Conservation (phyloP, 768 basidiomycete species). For the Russula earlei region DNA sequence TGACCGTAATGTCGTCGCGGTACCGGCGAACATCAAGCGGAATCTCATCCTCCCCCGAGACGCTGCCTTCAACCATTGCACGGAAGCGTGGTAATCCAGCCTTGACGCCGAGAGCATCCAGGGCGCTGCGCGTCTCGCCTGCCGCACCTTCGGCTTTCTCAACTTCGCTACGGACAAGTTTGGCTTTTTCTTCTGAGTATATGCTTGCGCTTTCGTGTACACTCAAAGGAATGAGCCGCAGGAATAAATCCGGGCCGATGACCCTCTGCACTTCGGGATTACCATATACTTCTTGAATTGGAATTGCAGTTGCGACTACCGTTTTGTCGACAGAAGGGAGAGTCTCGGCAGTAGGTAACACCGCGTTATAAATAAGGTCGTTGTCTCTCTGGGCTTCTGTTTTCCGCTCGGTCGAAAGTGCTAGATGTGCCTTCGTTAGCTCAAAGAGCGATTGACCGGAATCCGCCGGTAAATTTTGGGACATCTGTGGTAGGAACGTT, state of each 20-base stretch:
- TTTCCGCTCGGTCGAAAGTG: constrained; percentile 66
- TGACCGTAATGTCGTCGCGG: constrained; percentile 60
- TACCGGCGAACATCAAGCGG: constrained; percentile 63
- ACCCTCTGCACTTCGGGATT: constrained; percentile 88
- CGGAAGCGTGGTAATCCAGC: constrained; percentile 58
- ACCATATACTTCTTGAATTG: constrained; percentile 91
- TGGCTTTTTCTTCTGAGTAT: constrained; percentile 98
- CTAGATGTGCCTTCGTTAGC: constrained; percentile 73
- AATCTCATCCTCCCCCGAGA: constrained; percentile 55
- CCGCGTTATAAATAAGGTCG: constrained; percentile 94
- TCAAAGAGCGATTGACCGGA: constrained; percentile 71
- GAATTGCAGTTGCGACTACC: constrained; percentile 69
- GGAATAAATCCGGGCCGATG: constrained; percentile 88
- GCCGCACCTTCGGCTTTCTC: constrained; percentile 82
- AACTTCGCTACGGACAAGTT: constrained; percentile 79
- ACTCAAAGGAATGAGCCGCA: constrained; percentile 78
- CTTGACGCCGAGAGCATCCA: constrained; percentile 78
- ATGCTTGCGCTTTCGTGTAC: constrained; percentile 95
- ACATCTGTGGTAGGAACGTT: constrained; percentile 59
- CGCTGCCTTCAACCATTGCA: constrained; percentile 58
- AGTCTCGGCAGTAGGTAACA: constrained; percentile 69
- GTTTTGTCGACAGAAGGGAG: constrained; percentile 79
- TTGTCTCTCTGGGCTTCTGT: constrained; percentile 79
- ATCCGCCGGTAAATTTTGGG: constrained; percentile 81
- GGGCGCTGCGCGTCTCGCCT: constrained; percentile 62